Evolutionary conservation across 2,329 filamentous ascomycete species (phyloP).

Genomic region (Colletotrichum shisoi): DNA sequence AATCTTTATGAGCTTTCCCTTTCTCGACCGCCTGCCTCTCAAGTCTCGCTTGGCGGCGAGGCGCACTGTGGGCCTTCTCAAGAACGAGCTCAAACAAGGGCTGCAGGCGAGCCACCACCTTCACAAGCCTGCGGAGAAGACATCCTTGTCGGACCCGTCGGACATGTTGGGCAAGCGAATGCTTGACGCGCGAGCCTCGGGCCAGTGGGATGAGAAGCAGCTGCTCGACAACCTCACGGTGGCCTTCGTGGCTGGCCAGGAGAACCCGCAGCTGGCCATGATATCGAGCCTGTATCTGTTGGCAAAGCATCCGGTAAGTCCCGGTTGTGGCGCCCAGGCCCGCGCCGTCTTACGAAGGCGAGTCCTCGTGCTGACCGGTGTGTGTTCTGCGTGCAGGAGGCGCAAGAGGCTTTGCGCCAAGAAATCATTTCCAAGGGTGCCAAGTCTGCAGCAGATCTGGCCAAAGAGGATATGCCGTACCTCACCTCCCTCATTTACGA

Average conservation of each 20-base stretch:
- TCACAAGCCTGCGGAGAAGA: not conserved
- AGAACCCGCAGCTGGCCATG: constrained; percentile 52
- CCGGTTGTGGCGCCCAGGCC: not conserved
- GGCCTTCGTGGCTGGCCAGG: constrained; percentile 52
- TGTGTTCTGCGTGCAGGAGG: constrained; percentile 32
- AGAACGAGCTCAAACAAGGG: constrained; percentile 40
- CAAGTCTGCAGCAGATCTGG: constrained; percentile 37
- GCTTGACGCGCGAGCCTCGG: constrained; percentile 41
- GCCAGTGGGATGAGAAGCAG: constrained; percentile 47
- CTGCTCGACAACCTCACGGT: constrained; percentile 53
- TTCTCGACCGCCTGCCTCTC: constrained; percentile 45
- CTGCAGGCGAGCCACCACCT: constrained; percentile 26
- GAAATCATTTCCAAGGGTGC: constrained; percentile 44
- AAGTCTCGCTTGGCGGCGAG: constrained; percentile 44
- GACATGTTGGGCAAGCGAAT: constrained; percentile 41
- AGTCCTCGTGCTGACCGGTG: constrained; percentile 14
- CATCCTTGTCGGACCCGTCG: constrained; percentile 8
- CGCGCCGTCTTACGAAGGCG: not conserved
- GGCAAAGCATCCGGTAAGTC: constrained; percentile 45
- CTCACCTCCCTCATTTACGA: constrained; percentile 57
- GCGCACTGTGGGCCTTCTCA: constrained; percentile 44
- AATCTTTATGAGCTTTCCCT: constrained; percentile 48
- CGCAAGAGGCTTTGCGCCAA: constrained; percentile 46
- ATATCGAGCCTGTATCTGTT: constrained; percentile 50
- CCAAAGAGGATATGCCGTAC: constrained; percentile 50